Percentiles rank a stretch among this genome's conserved stretches.
These are phyloP conservation scores for Vicia villosa DNA, from an alignment of 306 rosid species.

Conservation along the genomic window DNA sequence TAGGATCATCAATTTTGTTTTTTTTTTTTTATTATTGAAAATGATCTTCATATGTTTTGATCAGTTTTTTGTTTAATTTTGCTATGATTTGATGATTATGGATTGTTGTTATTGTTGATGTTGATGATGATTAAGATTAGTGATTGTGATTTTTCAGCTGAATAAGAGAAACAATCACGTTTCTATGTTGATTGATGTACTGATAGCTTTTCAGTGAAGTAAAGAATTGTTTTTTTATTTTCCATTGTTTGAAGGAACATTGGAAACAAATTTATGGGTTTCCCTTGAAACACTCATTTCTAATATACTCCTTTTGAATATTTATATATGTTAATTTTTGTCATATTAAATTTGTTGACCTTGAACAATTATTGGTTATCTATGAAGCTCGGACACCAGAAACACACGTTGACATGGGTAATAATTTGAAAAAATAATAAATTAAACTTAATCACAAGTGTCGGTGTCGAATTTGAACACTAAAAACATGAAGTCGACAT, in stretches of 20 bases:
- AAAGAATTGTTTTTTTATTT: conserved; percentile 13
- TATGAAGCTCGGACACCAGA: no score
- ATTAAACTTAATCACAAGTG: no score
- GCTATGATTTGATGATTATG: conserved; percentile 21
- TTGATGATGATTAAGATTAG: neutral
- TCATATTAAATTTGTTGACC: neutral
- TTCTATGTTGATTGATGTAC: conserved; percentile 35
- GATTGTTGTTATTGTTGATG: neutral
- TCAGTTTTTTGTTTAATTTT: neutral
- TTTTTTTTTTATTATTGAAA: neutral
- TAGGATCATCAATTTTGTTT: conserved; percentile 18
- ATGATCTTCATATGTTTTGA: conserved; percentile 3
- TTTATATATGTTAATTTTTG: neutral
- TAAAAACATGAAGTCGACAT: no score
- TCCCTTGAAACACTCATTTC: conserved; percentile 5
- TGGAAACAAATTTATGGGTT: conserved; percentile 9
- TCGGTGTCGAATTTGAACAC: no score
- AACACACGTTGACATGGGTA: no score
- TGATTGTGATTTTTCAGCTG: conserved; percentile 34
- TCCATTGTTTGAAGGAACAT: conserved; percentile 14
- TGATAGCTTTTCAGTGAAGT: conserved; percentile 38
- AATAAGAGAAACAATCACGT: conserved; percentile 27
- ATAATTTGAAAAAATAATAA: no score
- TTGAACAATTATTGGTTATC: neutral
- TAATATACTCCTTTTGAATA: neutral